Evolutionary conservation across 2,329 filamentous ascomycete species (phyloP), one percentile per base, ranked within the genome.

Genomic region (Aspergillus fischeri): DNA sequence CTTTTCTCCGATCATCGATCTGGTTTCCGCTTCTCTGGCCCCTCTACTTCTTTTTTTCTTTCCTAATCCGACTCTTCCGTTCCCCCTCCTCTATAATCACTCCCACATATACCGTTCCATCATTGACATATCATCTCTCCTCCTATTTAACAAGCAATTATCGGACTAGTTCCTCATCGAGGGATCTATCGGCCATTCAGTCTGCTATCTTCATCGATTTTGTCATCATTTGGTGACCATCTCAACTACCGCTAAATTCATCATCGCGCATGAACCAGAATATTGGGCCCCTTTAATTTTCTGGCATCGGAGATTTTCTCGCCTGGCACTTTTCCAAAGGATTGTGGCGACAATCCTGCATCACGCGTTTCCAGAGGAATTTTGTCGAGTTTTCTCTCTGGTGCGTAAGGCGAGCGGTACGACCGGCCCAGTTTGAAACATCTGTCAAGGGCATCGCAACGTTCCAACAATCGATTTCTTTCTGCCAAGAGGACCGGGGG

Each of bases 371-470:
- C 25, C 27, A n/a, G 41, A n/a, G 24, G 28, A 28, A 52, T 49
- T 32, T 47, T 24, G 38, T 47, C 17, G 9, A 44, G 32, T 42
- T 51, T 14, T 28, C 42, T 57, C 38, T 54, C 24, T 32, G 41
- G 51, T 51, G 24, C 51, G 42, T 50, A 48, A 53, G 35, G 54
- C 59, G 60, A 62, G 61, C 63, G 63, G 63, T 51, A 57, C 53
- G 49, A 53, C 63, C 60, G 63, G 68, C 28, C 65, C 64, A 51
- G 59, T 67, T 70, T 64, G 54, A 62, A 67, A 70, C 62, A 58
- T 58, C 60, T 57, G 57, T 68, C 62, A 59, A 65, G 53, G 24
- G 6, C 21, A 25, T 47, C 41, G 24, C 44, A 24, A 27, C 44
- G 20, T 10, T 47, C 44, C 21, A 20, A 47, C 44, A 7, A 24